Percentiles rank a stretch among this genome's conserved stretches.
These are phyloP conservation scores for Hapsidospora chrysogenum DNA, from an alignment of 495 filamentous ascomycete genomes.

Conservation along the genomic window DNA sequence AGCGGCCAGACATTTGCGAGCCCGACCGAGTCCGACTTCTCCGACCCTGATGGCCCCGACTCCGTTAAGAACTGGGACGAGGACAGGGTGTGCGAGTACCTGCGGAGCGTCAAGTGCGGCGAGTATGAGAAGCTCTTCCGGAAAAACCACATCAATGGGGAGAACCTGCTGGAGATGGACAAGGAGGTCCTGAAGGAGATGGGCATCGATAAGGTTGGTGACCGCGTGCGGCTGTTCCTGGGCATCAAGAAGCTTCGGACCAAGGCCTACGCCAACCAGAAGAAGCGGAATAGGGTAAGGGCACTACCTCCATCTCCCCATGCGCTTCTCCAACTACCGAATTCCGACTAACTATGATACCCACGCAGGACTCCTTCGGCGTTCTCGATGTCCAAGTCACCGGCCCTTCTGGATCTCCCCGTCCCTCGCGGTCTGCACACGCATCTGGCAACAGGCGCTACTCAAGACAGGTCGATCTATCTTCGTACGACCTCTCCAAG, in stretches of 20 bases:
- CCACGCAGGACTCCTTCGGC: constrained; percentile 49
- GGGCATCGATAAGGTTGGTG: constrained; percentile 95
- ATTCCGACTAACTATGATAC: constrained; percentile 6
- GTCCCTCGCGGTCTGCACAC: too few relatives aligned
- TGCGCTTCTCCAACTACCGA: constrained; percentile 14
- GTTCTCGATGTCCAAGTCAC: constrained; percentile 45
- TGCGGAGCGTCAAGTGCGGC: constrained; percentile 73
- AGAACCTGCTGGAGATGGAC: constrained; percentile 92
- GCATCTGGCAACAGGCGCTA: constrained; percentile 54
- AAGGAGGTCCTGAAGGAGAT: constrained; percentile 93
- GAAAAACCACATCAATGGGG: constrained; percentile 89
- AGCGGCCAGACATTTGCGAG: constrained; percentile 57
- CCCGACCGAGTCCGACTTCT: constrained; percentile 91
- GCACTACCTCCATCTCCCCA: constrained; percentile 10
- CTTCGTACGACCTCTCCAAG: constrained; percentile 30
- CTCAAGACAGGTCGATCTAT: constrained; percentile 47
- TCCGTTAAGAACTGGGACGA: constrained; percentile 73
- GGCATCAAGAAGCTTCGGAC: constrained; percentile 85
- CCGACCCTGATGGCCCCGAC: constrained; percentile 44
- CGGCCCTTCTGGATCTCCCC: constrained; percentile 46
- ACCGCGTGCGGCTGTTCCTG: constrained; percentile 85
- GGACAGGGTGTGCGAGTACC: constrained; percentile 75
- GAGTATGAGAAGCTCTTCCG: constrained; percentile 89
- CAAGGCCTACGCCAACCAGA: constrained; percentile 66
- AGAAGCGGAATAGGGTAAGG: constrained; percentile 73